phyloP scores from a whole-genome alignment of 805 yeast species.

The Cyberlindnera maclurae region DNA sequence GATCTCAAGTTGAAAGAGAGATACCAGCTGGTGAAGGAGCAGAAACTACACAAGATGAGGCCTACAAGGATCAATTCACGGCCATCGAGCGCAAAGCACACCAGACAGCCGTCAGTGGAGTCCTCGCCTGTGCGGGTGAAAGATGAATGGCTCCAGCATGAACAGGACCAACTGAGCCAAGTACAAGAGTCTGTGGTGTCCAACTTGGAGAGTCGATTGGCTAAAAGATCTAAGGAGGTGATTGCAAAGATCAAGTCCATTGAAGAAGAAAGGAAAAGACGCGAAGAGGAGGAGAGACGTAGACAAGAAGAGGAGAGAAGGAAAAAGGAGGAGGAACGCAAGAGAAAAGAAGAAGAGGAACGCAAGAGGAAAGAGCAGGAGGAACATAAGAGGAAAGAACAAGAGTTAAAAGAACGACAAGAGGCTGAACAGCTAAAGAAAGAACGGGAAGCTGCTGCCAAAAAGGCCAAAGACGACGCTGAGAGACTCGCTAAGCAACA shows the following conservation, averaged over 20 bases:
- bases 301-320: constrained; percentile 13
- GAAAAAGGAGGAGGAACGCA: constrained; percentile 11
- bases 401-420: constrained; percentile 11
- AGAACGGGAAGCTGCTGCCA: constrained; percentile 22
- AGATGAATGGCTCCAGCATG: background rate
- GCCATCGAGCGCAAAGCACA: constrained; percentile 4
- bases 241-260: constrained; percentile 11
- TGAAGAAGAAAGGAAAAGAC: constrained; percentile 14
- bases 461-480: constrained; percentile 19
- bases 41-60: background rate
- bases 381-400: constrained; percentile 7
- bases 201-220: constrained; percentile 10
- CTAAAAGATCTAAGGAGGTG: constrained; percentile 6
- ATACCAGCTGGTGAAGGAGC: constrained; percentile 7
- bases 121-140: background rate
- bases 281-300: constrained; percentile 10
- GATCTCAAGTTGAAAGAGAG: constrained; percentile 17
- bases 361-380: constrained; percentile 12
- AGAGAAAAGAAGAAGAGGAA: constrained; percentile 21
- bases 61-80: constrained; percentile 4
- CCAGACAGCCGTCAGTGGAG: constrained; percentile 9
- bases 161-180: background rate
- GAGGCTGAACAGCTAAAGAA: constrained; percentile 17
- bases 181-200: constrained; percentile 8
- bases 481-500: constrained; percentile 7